A percentile compares a stretch with the other conserved stretches of the same genome.
phyloP scores from a whole-genome alignment of 305 asterid genomes.

The Rubia tinctorum region DNA sequence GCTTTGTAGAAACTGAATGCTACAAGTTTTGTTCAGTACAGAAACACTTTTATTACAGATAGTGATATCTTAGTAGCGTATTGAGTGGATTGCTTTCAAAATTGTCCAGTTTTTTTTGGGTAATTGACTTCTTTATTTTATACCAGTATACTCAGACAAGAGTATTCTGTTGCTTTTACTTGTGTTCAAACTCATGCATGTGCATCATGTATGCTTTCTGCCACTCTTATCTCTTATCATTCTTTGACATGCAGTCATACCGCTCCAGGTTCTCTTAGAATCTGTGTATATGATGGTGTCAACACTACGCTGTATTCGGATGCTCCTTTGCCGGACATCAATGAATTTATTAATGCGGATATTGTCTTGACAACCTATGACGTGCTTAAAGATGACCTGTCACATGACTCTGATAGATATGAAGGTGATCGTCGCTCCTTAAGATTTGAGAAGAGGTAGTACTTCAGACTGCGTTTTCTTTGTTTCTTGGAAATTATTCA shows the following conservation, averaged over 20 bases:
- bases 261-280: slow-evolving; percentile 61
- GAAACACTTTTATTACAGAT: background rate
- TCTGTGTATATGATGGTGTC: slow-evolving; percentile 82
- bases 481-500: slow-evolving; percentile 3
- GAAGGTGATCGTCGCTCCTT: slow-evolving; percentile 89
- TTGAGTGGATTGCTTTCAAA: background rate
- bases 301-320: slow-evolving; percentile 47
- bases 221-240: slow-evolving; percentile 22
- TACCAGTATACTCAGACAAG: background rate
- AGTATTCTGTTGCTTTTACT: slow-evolving; percentile 8
- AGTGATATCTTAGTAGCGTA: background rate
- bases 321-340: slow-evolving; percentile 51
- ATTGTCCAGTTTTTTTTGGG: background rate
- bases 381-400: slow-evolving; percentile 90
- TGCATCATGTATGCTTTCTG: background rate
- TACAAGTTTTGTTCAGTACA: slow-evolving; percentile 5
- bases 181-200: background rate
- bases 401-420: slow-evolving; percentile 92
- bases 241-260: slow-evolving; percentile 59
- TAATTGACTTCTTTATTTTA: background rate
- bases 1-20: background rate
- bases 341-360: slow-evolving; percentile 74
- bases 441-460: slow-evolving; percentile 95
- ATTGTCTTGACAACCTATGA: slow-evolving; percentile 92
- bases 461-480: slow-evolving; percentile 11